Evolutionary conservation across 345 rosid species (phyloP), one percentile per base, ranked within the genome.

Genomic region (Erysimum cheiranthoides): DNA sequence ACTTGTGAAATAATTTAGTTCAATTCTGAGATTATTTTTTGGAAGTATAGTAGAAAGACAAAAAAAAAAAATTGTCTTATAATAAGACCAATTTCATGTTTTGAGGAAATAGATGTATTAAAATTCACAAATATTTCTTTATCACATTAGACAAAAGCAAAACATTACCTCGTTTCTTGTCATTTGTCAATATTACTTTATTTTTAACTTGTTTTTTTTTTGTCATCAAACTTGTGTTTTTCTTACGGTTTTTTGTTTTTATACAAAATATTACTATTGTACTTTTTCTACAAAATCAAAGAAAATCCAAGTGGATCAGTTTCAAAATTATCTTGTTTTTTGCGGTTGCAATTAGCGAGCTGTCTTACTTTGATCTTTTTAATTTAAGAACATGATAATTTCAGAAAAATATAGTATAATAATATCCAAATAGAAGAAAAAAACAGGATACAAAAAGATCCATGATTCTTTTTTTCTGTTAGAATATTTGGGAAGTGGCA

Each of bases 11-110:
- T 31, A 57, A 2, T 13, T 30, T 30, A 30, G 17, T 27, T 6
- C 11, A n/a, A 5, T 8, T 21, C 16, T 71, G 25, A 25, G 13
- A 73, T 62, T 6, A 61, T 38, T 46, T 5, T 21, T 34, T 21
- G 47, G 12, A 61, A n/a, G 2, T 6, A 3, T 31, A 30, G 18
- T 42, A 10, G 39, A 61, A 47, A 61, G 50, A 64, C 45, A 73
- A 16, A 10, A 0, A 38, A 40, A 18, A 0, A 7, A 10, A 4
- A 38, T 1, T 31, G 45, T 73, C 13, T 73, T 43, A 31, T 53
- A 21, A 5, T 40, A 40, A 73, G 9, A 73, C 70, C 5, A 0
- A 62, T 72, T 62, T 63, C 77, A 63, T 52, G 70, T 73, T 73
- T 63, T 52, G 16, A 52, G 45, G 63, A 73, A 30, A 8, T n/a